Conservation (phyloP, 2,329 filamentous ascomycete genomes). For the Mycosphaerella sp. region DNA sequence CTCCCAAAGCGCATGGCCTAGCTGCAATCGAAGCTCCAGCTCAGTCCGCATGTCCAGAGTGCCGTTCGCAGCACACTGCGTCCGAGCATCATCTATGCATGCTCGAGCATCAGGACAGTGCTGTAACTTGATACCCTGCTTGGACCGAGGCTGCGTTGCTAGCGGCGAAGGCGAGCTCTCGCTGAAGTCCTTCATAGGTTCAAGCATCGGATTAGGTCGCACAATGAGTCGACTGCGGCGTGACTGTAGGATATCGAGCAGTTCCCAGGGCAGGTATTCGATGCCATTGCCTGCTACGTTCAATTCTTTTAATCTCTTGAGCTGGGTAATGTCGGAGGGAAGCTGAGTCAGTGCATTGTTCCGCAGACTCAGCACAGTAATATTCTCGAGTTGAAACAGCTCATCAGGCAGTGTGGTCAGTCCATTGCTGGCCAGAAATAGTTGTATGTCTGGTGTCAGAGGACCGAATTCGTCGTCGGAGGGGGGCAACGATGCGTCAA, state of each 20-base stretch:
- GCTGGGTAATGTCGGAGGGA: constrained; percentile 52
- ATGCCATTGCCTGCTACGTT: constrained; percentile 62
- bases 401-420: constrained; percentile 52
- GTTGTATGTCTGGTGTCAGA: constrained; percentile 52
- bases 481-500: constrained; percentile 28
- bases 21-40: constrained; percentile 20
- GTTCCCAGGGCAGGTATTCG: constrained; percentile 55
- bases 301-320: constrained; percentile 54
- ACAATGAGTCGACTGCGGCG: constrained; percentile 49
- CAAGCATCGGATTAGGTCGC: constrained; percentile 56
- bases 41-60: constrained; percentile 15
- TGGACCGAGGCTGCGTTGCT: not conserved
- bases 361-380: constrained; percentile 61
- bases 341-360: constrained; percentile 57
- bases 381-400: constrained; percentile 55
- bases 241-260: constrained; percentile 50
- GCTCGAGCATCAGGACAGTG: constrained; percentile 15
- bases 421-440: constrained; percentile 57
- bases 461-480: constrained; percentile 55
- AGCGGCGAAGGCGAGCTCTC: constrained; percentile 5
- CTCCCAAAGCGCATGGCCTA: constrained; percentile 20
- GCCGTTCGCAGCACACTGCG: constrained; percentile 9
- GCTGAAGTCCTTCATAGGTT: constrained; percentile 19
- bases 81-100: constrained; percentile 11
- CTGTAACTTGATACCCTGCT: constrained; percentile 7